Conservation (phyloP, 176 grass and related monocot genomes). For the Juncus inflexus region DNA sequence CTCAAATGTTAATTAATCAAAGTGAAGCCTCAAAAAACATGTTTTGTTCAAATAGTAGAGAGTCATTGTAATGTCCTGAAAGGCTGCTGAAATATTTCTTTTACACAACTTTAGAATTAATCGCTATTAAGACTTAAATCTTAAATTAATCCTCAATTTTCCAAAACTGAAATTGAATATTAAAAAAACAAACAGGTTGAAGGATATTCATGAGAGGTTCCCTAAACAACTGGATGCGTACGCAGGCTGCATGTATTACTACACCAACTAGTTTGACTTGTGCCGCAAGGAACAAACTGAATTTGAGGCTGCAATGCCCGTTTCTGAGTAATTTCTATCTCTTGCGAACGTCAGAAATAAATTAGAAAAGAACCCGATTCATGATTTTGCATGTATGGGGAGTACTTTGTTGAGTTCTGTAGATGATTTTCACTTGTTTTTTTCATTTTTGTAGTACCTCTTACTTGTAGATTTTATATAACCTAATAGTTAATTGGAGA, state of each 20-base stretch:
- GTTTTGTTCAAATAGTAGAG: no score
- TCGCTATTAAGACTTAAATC: no score
- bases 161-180: constrained; percentile 9
- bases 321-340: constrained; percentile 46
- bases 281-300: constrained; percentile 86
- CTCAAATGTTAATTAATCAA: no score
- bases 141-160: background rate
- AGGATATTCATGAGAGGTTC: constrained; percentile 71
- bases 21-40: no score
- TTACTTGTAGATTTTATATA: no score
- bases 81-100: no score
- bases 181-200: constrained; percentile 44
- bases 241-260: constrained; percentile 91
- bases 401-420: constrained; percentile 18
- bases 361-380: constrained; percentile 47
- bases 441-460: no score
- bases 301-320: constrained; percentile 61
- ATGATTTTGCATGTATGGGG: constrained; percentile 44
- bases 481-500: no score
- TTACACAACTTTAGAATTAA: no score
- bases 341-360: constrained; percentile 52
- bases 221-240: constrained; percentile 82
- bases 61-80: no score
- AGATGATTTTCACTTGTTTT: no score
- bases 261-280: constrained; percentile 81